A percentile compares a stretch with the other conserved stretches of the same genome.
phyloP scores from a whole-genome alignment of 108 stramenopile species.

The Mediolabrus comicus region DNA sequence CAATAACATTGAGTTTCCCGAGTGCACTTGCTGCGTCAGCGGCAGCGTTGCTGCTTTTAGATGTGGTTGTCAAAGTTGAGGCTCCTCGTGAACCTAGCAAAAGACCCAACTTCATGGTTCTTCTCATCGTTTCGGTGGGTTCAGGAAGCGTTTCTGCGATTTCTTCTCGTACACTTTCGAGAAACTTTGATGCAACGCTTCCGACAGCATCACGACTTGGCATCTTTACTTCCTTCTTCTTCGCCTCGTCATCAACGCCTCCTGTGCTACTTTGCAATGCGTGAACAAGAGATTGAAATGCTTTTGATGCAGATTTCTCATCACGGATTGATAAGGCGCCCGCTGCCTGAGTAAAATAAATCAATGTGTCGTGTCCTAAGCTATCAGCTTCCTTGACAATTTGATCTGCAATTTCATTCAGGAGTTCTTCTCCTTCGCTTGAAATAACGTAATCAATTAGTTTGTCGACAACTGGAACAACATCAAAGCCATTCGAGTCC shows the following conservation, averaged over 20 bases:
- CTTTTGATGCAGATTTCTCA: slow-evolving; percentile 65
- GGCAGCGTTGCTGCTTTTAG: slow-evolving; percentile 20
- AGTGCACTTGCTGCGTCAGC: slow-evolving; percentile 48
- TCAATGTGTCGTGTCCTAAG: slow-evolving; percentile 65
- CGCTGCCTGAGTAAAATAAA: slow-evolving; percentile 59
- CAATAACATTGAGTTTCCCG: slow-evolving; percentile 63
- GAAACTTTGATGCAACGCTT: slow-evolving; percentile 16
- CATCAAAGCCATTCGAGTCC: slow-evolving; percentile 78
- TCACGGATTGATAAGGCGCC: slow-evolving; percentile 64
- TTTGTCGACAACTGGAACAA: slow-evolving; percentile 79
- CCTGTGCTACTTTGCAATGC: slow-evolving; percentile 15
- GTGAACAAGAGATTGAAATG: slow-evolving; percentile 56
- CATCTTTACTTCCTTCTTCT: slow-evolving; percentile 2
- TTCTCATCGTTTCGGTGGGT: slow-evolving; percentile 69
- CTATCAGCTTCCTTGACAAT: slow-evolving; percentile 77
- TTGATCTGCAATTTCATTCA: slow-evolving; percentile 71
- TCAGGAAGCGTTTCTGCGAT: slow-evolving; percentile 59
- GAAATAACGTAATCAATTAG: slow-evolving; percentile 79
- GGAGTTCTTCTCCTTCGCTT: slow-evolving; percentile 70
- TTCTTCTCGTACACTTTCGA: slow-evolving; percentile 28
- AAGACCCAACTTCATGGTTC: slow-evolving; percentile 55
- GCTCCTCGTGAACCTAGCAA: slow-evolving; percentile 50
- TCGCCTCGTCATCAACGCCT: not conserved
- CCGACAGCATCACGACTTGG: slow-evolving; percentile 17
- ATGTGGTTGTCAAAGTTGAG: slow-evolving; percentile 29